phyloP scores from a whole-genome alignment of 2,329 filamentous ascomycete species.

The Cercospora janseana region DNA sequence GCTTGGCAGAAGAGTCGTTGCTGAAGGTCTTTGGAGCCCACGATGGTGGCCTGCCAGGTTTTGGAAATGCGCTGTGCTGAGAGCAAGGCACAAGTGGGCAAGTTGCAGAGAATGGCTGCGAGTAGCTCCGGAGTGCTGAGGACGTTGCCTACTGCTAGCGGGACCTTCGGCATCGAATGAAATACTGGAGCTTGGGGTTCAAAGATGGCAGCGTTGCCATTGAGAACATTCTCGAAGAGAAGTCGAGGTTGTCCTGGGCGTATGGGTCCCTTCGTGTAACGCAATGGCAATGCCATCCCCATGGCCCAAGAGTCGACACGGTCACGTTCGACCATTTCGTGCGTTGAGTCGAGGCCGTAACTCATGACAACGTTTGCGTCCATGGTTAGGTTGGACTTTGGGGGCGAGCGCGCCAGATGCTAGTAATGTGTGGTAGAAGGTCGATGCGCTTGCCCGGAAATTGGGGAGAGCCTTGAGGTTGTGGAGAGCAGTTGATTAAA shows the following conservation, averaged over 20 bases:
- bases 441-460: too few species aligned
- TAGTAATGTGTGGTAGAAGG: too few species aligned
- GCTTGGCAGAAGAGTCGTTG: slow-evolving; percentile 11
- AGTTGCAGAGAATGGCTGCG: slow-evolving; percentile 14
- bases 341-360: too few species aligned
- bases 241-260: background rate
- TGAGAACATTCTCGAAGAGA: too few species aligned
- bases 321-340: slow-evolving; percentile 4
- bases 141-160: slow-evolving; percentile 9
- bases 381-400: too few species aligned
- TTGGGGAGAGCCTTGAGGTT: too few species aligned
- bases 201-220: background rate
- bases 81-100: slow-evolving; percentile 6
- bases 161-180: too few species aligned
- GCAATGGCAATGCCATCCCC: background rate
- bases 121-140: slow-evolving; percentile 20
- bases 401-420: too few species aligned
- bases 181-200: background rate
- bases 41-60: slow-evolving; percentile 4
- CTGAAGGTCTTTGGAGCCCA: background rate
- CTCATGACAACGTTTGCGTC: too few species aligned
- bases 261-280: background rate
- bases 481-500: too few species aligned
- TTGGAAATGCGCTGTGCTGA: slow-evolving; percentile 7
- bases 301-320: slow-evolving; percentile 1